phyloP scores from a whole-genome alignment of 139 green algal species.

The Tetraselmis chui region DNA sequence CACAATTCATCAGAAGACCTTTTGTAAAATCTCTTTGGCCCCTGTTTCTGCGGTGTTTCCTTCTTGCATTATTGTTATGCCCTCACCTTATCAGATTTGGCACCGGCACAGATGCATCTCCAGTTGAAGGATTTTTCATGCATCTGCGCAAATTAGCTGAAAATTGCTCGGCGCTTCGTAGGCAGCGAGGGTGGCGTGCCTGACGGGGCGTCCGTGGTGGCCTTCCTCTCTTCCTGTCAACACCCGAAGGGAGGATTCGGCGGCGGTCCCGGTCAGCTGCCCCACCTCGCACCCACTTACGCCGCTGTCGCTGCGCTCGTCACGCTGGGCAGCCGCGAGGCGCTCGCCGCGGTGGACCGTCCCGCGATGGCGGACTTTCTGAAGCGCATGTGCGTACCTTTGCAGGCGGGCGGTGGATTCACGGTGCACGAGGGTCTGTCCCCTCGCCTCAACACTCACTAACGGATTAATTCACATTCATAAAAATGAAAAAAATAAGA shows the following conservation, averaged over 20 bases:
- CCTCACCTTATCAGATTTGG: no score
- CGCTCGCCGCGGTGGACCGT: constrained; percentile 52
- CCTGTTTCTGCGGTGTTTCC: no score
- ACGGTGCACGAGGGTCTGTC: constrained; percentile 72
- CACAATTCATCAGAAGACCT: neutral
- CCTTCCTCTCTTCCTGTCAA: constrained; percentile 44
- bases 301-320: constrained; percentile 76
- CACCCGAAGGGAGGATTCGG: constrained; percentile 73
- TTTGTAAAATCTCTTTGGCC: neutral
- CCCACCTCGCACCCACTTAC: constrained; percentile 93
- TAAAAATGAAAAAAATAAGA: no score
- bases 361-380: constrained; percentile 59
- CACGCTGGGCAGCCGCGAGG: constrained; percentile 64
- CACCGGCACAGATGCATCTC: no score
- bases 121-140: no score
- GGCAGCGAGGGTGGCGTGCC: neutral
- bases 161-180: neutral
- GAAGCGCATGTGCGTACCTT: constrained; percentile 54
- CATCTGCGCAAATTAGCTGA: neutral
- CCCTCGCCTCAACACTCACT: no score
- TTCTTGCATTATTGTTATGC: no score
- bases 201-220: neutral
- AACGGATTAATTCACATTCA: no score
- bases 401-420: constrained; percentile 66
- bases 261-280: constrained; percentile 78